Base-by-base conservation (phyloP, 257 asterid species). In the Solanum lycopersicoides region DNA sequence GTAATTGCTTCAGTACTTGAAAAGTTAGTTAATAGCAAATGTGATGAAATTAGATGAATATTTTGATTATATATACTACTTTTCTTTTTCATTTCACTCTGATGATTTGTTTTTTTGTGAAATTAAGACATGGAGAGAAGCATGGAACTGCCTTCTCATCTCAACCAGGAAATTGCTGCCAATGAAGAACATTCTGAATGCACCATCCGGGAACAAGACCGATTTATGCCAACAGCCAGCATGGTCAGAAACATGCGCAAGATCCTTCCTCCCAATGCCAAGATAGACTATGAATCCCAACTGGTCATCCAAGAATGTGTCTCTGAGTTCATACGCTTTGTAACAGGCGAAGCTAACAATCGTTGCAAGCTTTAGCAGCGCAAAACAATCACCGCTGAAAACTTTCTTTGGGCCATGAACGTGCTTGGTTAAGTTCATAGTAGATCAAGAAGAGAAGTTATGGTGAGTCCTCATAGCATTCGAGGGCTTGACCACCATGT, bases 341-440 rank as follows among this genome's bases (percentile, higher is more conserved):
- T 97, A 88, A 97, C 99, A 2, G 93, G 99, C 21, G 99, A 97
- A 85, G 99, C 99, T 75, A 97, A 97, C 20, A 98, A 94, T 35
- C 94, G 97, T 2, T 97, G 99, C 95, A 98, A 97, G 87, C 91
- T 93, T 7, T 99, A 97, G 96, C 99, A 97, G 92, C 91, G 98
- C 66, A 97, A 97, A 94, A 97, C 99, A 47, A 95, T 97, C 91
- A 97, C 99, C 0, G 98, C 98, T 0, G 98, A 97, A 91, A 98
- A 97, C 80, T 94, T 97, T 44, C 92, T 97, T 13, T 97, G 99
- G 99, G 98, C 99, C n/a, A 97, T 97, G 99, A 95, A 96, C 93
- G 94, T 94, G 89, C 96, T 97, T 21, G 99, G 99, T 0, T 96
- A 34, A 5, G 37, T 34, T 34, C 6, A 35, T 4, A 35, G 37